These are phyloP conservation scores for Clarireedia paspali DNA, from an alignment of 2,329 filamentous ascomycete species.

Conservation along the genomic window DNA sequence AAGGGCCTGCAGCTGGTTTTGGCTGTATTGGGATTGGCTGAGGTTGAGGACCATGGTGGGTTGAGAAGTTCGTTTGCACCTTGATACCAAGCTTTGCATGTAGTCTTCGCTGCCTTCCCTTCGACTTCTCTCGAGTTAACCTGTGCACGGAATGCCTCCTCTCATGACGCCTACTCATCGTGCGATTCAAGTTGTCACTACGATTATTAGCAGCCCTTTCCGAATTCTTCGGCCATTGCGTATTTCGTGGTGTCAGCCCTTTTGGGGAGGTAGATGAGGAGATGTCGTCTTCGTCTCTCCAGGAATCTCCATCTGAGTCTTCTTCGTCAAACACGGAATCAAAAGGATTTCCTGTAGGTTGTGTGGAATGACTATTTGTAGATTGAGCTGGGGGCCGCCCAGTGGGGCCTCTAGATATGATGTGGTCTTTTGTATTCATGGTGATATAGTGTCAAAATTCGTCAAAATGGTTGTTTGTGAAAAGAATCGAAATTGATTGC, in stretches of 20 bases:
- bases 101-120: constrained; percentile 51
- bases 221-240: constrained; percentile 18
- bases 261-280: constrained; percentile 1
- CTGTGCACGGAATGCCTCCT: constrained; percentile 29
- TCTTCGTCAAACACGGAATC: constrained; percentile 19
- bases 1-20: constrained; percentile 18
- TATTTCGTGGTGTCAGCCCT: constrained; percentile 8
- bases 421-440: constrained; percentile 9
- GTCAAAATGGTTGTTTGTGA: constrained; percentile 1
- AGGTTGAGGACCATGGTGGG: constrained; percentile 37
- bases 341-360: constrained; percentile 20
- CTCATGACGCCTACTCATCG: constrained; percentile 15
- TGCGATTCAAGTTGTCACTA: constrained; percentile 11
- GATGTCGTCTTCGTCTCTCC: constrained; percentile 22
- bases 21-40: constrained; percentile 31
- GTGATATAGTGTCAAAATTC: constrained; percentile 8
- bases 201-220: constrained; percentile 9
- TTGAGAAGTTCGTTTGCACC: constrained; percentile 61
- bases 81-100: constrained; percentile 57
- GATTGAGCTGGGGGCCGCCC: constrained; percentile 2
- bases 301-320: constrained; percentile 25
- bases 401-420: constrained; percentile 5
- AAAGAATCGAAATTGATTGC: neutral
- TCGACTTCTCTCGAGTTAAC: constrained; percentile 42
- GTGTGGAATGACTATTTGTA: constrained; percentile 10